Base-by-base conservation (phyloP, 257 asterid genomes). In the Eucommia ulmoides region DNA sequence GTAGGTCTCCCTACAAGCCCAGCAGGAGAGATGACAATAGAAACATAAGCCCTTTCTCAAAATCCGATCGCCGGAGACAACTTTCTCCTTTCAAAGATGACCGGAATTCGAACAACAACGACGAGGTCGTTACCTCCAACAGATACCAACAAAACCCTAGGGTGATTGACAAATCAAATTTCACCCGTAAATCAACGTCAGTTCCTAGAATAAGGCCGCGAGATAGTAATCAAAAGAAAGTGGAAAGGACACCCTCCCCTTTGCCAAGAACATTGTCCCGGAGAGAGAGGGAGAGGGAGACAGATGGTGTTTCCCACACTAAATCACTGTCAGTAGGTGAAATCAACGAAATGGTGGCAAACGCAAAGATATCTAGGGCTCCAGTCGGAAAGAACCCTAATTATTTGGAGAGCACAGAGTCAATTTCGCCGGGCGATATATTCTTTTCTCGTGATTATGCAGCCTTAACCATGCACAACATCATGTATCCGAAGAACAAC, bases 301-400 rank as follows among this genome's bases (percentile, higher is more conserved):
- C n/a, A n/a, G n/a, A n/a, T n/a, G n/a, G n/a, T n/a, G 52, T 12
- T 62, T 23, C 20, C 6, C 56, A 67, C 33, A 66, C 59, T n/a
- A 57, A 55, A 35, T 65, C 47, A 24, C 77, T 82, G 11, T 62
- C 80, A 0, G 82, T 72, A 1, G 84, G 92, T 8, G 81, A 83
- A 67, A 74, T 80, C 65, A 80, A 80, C 23, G 92, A 77, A 72
- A 83, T 77, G 59, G 69, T 77, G 18, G 88, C 83, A 0, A 67
- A 73, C 38, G 82, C 75, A 17, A 80, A 66, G 64, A 45, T 76
- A 55, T 66, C 77, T 8, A 61, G 55, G 48, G 70, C 56, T 8
- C 33, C 52, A 33, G 51, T 55, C 26, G 64, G 45, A 24, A 22
- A 45, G 23, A 64, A 20, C 55, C 51, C 54, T 19, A 50, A 53